These are phyloP conservation scores for Strobilomyces dryophilus DNA, from an alignment of 768 basidiomycete genomes.

Conservation along the genomic window DNA sequence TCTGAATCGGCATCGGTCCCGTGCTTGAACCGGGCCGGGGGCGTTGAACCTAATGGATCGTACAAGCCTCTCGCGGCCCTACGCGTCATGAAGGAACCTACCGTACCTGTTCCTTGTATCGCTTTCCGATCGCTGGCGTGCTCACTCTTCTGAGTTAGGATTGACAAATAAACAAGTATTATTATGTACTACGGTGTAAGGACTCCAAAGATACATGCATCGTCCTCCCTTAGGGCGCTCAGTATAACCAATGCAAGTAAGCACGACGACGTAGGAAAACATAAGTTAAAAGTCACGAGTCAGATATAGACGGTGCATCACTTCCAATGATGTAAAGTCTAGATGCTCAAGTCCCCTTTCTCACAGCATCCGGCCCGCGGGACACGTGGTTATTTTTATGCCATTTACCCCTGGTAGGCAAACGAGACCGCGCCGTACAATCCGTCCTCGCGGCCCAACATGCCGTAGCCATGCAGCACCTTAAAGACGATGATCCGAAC, in stretches of 20 bases:
- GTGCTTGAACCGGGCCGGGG: too few relatives aligned
- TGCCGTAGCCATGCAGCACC: conserved; percentile 85
- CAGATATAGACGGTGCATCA: too few relatives aligned
- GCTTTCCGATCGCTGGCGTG: background rate
- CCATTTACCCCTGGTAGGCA: conserved; percentile 76
- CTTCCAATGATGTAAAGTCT: background rate
- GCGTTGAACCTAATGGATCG: too few relatives aligned
- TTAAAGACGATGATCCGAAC: conserved; percentile 22
- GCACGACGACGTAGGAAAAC: background rate
- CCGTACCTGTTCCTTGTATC: background rate
- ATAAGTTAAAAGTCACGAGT: background rate
- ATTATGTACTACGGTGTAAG: background rate
- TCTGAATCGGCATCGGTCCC: too few relatives aligned
- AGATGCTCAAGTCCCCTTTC: background rate
- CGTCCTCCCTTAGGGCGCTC: background rate
- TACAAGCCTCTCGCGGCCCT: too few relatives aligned
- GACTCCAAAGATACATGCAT: background rate
- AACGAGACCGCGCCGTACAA: conserved; percentile 93
- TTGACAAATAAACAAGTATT: conserved; percentile 1
- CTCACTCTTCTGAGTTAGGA: background rate
- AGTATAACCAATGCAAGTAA: background rate
- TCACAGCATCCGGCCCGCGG: background rate
- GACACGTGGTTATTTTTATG: background rate
- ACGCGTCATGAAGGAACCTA: background rate
- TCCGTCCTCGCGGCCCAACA: conserved; percentile 91